A percentile compares a stretch with the other conserved stretches of the same genome.
Evolutionary conservation across 1,284 basidiomycete species (phyloP).

Genomic region (Sutorius eximius): DNA sequence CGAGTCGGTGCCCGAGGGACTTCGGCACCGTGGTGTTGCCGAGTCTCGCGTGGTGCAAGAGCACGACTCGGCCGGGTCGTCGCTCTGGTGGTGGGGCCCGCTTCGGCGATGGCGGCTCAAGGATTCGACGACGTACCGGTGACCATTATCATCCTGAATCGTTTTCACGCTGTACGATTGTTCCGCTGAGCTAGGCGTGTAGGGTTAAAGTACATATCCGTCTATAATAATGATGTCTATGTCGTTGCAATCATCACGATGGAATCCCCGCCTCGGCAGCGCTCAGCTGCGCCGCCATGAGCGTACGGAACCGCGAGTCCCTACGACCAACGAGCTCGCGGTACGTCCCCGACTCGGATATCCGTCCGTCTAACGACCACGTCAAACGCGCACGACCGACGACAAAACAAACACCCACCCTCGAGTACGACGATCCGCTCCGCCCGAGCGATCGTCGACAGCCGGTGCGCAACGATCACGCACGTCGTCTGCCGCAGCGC

Average conservation of each 20-base stretch:
- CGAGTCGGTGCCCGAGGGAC: background rate
- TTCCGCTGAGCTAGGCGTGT: constrained; percentile 16
- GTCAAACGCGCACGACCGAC: no score
- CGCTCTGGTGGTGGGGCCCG: constrained; percentile 79
- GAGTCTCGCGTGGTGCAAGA: constrained; percentile 5
- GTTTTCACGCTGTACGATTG: background rate
- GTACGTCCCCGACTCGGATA: constrained; percentile 85
- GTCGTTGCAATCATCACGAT: background rate
- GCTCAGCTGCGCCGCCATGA: constrained; percentile 86
- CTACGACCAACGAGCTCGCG: constrained; percentile 67
- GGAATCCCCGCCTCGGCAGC: constrained; percentile 41
- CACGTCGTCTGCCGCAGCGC: constrained; percentile 78
- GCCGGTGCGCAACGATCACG: constrained; percentile 84
- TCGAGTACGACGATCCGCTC: constrained; percentile 88
- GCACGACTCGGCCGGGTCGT: constrained; percentile 28
- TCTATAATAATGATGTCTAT: constrained; percentile 1
- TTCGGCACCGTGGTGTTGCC: constrained; percentile 13
- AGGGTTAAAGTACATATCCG: background rate
- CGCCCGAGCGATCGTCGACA: constrained; percentile 82
- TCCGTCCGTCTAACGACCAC: constrained; percentile 58
- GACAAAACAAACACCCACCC: constrained; percentile 40
- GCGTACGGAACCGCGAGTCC: constrained; percentile 74
- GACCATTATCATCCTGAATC: background rate
- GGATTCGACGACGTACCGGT: constrained; percentile 69
- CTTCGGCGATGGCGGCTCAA: constrained; percentile 69